Evolutionary conservation across 108 stramenopile species (phyloP).

Genomic region (Skeletonema grethae): DNA sequence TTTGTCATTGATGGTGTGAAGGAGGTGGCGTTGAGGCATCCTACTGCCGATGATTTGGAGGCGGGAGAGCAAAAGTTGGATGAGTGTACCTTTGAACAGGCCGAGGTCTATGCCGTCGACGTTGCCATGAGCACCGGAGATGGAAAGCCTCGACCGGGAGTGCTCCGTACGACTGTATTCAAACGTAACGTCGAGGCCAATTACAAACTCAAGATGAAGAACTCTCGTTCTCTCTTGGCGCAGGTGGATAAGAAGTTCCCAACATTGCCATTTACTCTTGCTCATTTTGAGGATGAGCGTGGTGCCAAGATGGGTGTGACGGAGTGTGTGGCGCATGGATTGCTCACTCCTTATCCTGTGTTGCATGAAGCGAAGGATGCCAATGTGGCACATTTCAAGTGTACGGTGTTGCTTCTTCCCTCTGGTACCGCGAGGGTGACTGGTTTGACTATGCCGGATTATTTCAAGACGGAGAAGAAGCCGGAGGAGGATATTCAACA

Average conservation of each 20-base stretch:
- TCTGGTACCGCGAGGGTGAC: constrained; percentile 92
- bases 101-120: constrained; percentile 96
- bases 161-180: constrained; percentile 94
- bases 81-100: constrained; percentile 84
- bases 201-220: constrained; percentile 97
- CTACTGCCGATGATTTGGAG: constrained; percentile 77
- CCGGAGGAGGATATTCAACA: constrained; percentile 86
- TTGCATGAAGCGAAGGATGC: constrained; percentile 88
- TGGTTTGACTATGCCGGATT: constrained; percentile 76
- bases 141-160: constrained; percentile 90
- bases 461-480: constrained; percentile 86
- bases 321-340: constrained; percentile 93
- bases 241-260: constrained; percentile 96
- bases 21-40: constrained; percentile 86
- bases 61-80: constrained; percentile 78
- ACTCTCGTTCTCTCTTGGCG: constrained; percentile 80
- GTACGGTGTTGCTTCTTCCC: constrained; percentile 94
- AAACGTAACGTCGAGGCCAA: constrained; percentile 96
- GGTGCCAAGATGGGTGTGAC: constrained; percentile 93
- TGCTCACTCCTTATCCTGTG: constrained; percentile 94
- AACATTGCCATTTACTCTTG: constrained; percentile 96
- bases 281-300: constrained; percentile 93
- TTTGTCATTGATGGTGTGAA: constrained; percentile 97
- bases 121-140: constrained; percentile 98
- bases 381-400: constrained; percentile 96